A percentile compares a stretch with the other conserved stretches of the same genome.
Evolutionary conservation across 352 stramenopile genomes (phyloP).

Genomic region (Phytopythium litorale): DNA sequence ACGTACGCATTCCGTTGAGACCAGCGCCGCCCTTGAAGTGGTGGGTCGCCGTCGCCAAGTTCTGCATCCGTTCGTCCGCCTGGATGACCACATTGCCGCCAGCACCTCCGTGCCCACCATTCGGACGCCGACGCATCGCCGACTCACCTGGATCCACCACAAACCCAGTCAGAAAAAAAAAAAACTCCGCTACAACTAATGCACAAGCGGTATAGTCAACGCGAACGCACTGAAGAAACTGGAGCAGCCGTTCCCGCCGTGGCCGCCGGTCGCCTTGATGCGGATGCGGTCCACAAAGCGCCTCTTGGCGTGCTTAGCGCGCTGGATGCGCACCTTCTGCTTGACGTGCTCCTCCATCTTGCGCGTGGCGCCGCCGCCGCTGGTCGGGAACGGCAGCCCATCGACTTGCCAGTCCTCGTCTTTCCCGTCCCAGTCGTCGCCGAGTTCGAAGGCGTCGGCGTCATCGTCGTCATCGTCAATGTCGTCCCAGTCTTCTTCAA

Average conservation of each 20-base stretch:
- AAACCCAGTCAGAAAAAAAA: not conserved
- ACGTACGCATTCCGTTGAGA: conserved; percentile 83
- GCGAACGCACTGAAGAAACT: conserved; percentile 71
- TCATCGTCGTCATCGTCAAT: conserved; percentile 40
- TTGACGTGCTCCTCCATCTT: conserved; percentile 82
- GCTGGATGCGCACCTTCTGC: conserved; percentile 80
- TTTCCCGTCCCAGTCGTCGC: conserved; percentile 17
- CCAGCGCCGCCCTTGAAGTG: conserved; percentile 79
- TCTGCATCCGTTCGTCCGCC: conserved; percentile 74
- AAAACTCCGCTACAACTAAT: not conserved
- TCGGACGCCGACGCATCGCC: conserved; percentile 72
- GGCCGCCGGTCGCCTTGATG: conserved; percentile 83
- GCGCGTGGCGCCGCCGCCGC: conserved; percentile 22
- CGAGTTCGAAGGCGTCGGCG: conserved; percentile 25
- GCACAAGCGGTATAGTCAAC: not conserved
- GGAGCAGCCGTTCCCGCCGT: conserved; percentile 86
- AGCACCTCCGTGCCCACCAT: conserved; percentile 80
- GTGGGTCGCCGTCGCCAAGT: conserved; percentile 80
- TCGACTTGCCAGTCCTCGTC: conserved; percentile 4
- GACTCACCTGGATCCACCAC: conserved; percentile 30
- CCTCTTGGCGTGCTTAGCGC: conserved; percentile 83
- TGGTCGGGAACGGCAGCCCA: conserved; percentile 4
- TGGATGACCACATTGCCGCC: conserved; percentile 77
- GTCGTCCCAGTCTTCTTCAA: conserved; percentile 43
- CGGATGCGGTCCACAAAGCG: conserved; percentile 90